Evolutionary conservation across 306 rosid species (phyloP).

Genomic region (Vigna radiata): DNA sequence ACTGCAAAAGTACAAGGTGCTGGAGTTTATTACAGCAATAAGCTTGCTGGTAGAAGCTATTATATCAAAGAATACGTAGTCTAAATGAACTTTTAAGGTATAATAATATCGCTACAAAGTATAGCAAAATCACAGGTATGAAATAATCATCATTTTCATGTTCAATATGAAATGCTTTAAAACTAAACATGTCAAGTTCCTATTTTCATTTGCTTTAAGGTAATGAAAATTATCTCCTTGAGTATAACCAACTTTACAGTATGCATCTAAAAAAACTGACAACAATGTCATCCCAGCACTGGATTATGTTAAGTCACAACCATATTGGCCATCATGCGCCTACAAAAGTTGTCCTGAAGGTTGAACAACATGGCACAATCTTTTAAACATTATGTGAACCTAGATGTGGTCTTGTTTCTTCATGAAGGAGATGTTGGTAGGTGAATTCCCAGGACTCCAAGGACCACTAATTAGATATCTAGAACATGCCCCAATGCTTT

Average conservation of each 20-base stretch:
- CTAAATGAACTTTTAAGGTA: constrained; percentile 1
- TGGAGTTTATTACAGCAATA: constrained; percentile 1
- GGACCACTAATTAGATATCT: background rate
- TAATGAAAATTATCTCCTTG: constrained; percentile 18
- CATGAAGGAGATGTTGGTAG: background rate
- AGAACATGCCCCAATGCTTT: constrained; percentile 23
- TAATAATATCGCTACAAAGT: constrained; percentile 1
- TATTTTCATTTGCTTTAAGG: constrained; percentile 22
- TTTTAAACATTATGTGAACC: constrained; percentile 12
- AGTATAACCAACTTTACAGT: constrained; percentile 5
- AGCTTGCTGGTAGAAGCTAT: background rate
- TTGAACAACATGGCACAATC: constrained; percentile 3
- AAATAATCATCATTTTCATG: constrained; percentile 16
- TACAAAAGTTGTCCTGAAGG: background rate
- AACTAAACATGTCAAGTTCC: constrained; percentile 1
- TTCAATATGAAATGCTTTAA: constrained; percentile 9
- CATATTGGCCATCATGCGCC: background rate
- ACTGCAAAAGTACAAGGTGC: constrained; percentile 51
- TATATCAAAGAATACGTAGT: background rate
- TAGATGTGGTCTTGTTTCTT: constrained; percentile 4
- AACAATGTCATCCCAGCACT: background rate
- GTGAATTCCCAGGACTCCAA: background rate
- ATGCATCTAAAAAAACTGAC: background rate
- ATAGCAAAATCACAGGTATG: constrained; percentile 15
- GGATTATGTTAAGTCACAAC: background rate